These are phyloP conservation scores for Sphagnum tenellum DNA, from an alignment of 225 moss, liverwort and hornwort genomes.

Conservation along the genomic window DNA sequence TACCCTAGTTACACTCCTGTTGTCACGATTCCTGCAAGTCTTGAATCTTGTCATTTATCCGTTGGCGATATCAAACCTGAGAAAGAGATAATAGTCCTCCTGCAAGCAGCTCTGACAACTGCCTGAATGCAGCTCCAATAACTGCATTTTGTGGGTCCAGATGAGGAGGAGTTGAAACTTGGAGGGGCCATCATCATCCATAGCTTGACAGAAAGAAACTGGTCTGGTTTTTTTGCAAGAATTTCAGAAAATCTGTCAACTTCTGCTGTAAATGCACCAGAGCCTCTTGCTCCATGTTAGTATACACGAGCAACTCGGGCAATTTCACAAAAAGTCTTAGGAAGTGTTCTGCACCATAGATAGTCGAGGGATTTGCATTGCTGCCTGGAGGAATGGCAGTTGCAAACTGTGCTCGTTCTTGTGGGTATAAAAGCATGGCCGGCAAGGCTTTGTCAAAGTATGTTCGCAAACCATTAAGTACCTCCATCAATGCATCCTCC, in stretches of 20 bases:
- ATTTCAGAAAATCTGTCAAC: slow-evolving; percentile 84
- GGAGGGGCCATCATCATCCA: slow-evolving; percentile 11
- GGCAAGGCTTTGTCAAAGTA: slow-evolving; percentile 89
- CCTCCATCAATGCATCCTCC: slow-evolving; percentile 67
- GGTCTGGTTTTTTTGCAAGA: slow-evolving; percentile 77
- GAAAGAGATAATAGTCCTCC: no score
- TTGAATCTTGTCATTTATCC: no score
- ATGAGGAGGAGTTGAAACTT: no score
- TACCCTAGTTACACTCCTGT: no score
- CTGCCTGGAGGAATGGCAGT: slow-evolving; percentile 59
- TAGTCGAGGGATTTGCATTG: slow-evolving; percentile 45
- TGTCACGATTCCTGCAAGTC: no score
- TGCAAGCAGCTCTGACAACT: no score
- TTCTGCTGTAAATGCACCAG: slow-evolving; percentile 72
- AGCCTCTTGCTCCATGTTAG: slow-evolving; percentile 88
- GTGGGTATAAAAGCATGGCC: slow-evolving; percentile 84
- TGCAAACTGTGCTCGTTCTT: slow-evolving; percentile 79
- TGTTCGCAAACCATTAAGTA: slow-evolving; percentile 66
- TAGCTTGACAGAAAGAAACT: slow-evolving; percentile 78
- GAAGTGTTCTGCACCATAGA: slow-evolving; percentile 90
- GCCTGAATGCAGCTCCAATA: no score
- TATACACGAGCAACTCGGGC: slow-evolving; percentile 70
- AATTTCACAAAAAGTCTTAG: slow-evolving; percentile 90
- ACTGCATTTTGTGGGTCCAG: no score
- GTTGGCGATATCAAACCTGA: no score